Base-by-base conservation (phyloP, 176 grass and related monocot genomes). In the Lolium perenne region DNA sequence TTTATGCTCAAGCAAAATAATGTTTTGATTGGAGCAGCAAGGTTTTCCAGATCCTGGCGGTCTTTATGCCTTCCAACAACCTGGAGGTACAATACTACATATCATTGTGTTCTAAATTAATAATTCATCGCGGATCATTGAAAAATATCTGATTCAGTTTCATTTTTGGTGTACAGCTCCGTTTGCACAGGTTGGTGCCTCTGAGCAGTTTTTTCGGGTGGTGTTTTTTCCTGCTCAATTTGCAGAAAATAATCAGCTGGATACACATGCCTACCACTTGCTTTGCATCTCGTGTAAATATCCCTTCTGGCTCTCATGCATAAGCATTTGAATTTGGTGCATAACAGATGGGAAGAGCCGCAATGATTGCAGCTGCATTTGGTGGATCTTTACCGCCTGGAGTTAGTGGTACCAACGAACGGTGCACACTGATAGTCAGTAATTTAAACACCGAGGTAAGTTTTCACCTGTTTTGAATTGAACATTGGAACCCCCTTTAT, bases 381-480 rank as follows among this genome's bases (percentile, higher is more conserved):
- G 87, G 94, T 77, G 93, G 95, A 83, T 62, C 81, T 21, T 87
- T 95, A 73, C 93, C 93, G 71, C 84, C 85, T 60, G 93, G 93
- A 54, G 82, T 95, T 63, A 87, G 72, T 64, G 95, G 87, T 86
- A 85, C 93, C 78, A 95, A 98, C 47, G 95, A 95, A 78, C 91
- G 94, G 77, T 94, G 94, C 84, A 99, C 94, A 54, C 84, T 99
- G 18, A 90, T 99, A 82, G 92, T 93, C 73, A 99, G 94, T 91
- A 99, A 99, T 90, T 91, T 99, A 81, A 91, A 99, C 85, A 84
- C 92, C 77, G 92, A 92, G 78, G 94, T 99, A 99, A 99, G 94
- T 87, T 48, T 83, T n/a, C 14, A 61, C 23, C 72, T 88, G 21
- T 63, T 72, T 62, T 49, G 29, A 53, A 51, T 75, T 75, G 72